Percentiles rank a stretch among this genome's conserved stretches.
phyloP scores from a whole-genome alignment of 2,329 filamentous ascomycete genomes.

The Gnomoniopsis smithogilvyi region DNA sequence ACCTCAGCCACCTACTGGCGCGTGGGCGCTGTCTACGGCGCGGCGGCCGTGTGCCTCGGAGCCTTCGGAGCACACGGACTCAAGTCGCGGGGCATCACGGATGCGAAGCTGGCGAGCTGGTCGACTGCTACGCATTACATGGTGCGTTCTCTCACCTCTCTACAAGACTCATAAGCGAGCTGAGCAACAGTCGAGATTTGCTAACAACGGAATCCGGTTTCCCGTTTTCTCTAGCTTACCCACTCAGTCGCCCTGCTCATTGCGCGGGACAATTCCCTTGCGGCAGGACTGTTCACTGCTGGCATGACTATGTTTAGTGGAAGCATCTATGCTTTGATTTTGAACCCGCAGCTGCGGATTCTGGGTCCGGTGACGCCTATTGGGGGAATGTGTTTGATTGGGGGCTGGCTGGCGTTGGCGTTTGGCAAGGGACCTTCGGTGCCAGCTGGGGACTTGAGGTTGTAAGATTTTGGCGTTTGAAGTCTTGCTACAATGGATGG shows the following conservation, averaged over 20 bases:
- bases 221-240: slow-evolving; percentile 44
- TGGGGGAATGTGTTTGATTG: slow-evolving; percentile 62
- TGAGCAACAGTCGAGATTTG: neutral
- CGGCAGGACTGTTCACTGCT: slow-evolving; percentile 56
- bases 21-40: slow-evolving; percentile 60
- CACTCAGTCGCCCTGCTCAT: slow-evolving; percentile 61
- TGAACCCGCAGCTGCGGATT: slow-evolving; percentile 59
- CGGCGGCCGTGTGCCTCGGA: slow-evolving; percentile 57
- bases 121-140: slow-evolving; percentile 66
- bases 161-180: neutral
- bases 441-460: slow-evolving; percentile 11
- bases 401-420: slow-evolving; percentile 53
- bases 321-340: slow-evolving; percentile 59
- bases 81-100: slow-evolving; percentile 53
- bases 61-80: slow-evolving; percentile 68
- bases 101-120: slow-evolving; percentile 58
- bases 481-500: too few species aligned
- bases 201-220: neutral
- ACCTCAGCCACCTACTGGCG: slow-evolving; percentile 48
- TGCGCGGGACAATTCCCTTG: slow-evolving; percentile 53
- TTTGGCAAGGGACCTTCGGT: slow-evolving; percentile 21
- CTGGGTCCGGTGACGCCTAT: slow-evolving; percentile 64
- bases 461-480: too few species aligned
- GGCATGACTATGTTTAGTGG: slow-evolving; percentile 68
- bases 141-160: slow-evolving; percentile 34